Conservation (phyloP, 176 grass and related monocot genomes). For the Sorghum bicolor region Sorghum_bicolor_NCBIv3 NC_012870.2:61781501-61782000, state of each 20-base stretch:
- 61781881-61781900: background rate
- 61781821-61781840: background rate
- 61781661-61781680: background rate
- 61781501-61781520: background rate
- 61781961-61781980: constrained; percentile 40
- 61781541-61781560: background rate
- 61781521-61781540: background rate
- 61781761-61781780: background rate
- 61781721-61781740: background rate
- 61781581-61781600: background rate
- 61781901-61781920: constrained; percentile 43
- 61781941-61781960: constrained; percentile 50
- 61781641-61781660: background rate
- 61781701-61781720: background rate
- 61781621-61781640: background rate
- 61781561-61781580: background rate
- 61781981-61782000: constrained; percentile 29
- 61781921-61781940: constrained; percentile 46
- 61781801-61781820: background rate
- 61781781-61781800: background rate
- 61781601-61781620: background rate
- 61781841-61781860: background rate
- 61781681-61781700: background rate
- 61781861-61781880: background rate
- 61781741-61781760: background rate